These are phyloP conservation scores for Tuber magnatum DNA, from an alignment of 495 filamentous ascomycete genomes.

Conservation along the genomic window DNA sequence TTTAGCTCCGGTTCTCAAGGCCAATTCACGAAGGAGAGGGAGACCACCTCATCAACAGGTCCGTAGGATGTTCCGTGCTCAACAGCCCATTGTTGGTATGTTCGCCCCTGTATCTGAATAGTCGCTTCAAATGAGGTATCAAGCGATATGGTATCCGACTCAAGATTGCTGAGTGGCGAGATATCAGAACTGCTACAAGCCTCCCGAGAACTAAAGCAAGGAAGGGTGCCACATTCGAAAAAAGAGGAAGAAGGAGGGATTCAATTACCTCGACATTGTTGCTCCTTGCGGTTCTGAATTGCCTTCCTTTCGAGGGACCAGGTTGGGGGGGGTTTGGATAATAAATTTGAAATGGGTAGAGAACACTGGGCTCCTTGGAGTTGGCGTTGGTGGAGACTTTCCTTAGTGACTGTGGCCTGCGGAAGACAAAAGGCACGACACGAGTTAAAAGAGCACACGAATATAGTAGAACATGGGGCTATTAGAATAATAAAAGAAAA, in stretches of 20 bases:
- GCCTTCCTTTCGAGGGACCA: slow-evolving; percentile 14
- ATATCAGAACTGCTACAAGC: slow-evolving; percentile 26
- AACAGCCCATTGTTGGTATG: slow-evolving; percentile 67
- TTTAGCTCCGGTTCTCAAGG: slow-evolving; percentile 21
- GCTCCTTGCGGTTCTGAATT: slow-evolving; percentile 7
- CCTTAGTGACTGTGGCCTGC: slow-evolving; percentile 7
- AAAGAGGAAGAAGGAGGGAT: slow-evolving; percentile 8
- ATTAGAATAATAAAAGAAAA: too few species aligned
- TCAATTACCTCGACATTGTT: slow-evolving; percentile 32
- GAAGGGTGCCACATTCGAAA: slow-evolving; percentile 25
- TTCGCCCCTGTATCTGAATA: slow-evolving; percentile 58
- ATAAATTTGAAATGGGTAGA: slow-evolving; percentile 35
- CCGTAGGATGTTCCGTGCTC: slow-evolving; percentile 66
- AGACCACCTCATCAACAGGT: slow-evolving; percentile 71
- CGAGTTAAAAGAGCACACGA: slow-evolving; percentile 39
- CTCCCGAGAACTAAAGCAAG: slow-evolving; percentile 7
- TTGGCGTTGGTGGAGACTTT: slow-evolving; percentile 34
- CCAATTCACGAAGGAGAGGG: slow-evolving; percentile 1
- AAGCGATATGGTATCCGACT: slow-evolving; percentile 44
- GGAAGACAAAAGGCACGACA: slow-evolving; percentile 25
- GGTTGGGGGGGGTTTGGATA: slow-evolving; percentile 24
- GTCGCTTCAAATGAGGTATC: slow-evolving; percentile 57
- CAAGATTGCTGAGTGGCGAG: slow-evolving; percentile 29
- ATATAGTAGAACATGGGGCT: slow-evolving; percentile 34
- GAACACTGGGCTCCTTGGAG: slow-evolving; percentile 20